Evolutionary conservation across 139 green algal species (phyloP), one percentile per base, ranked within the genome.

Genomic region (Closterium sp.): DNA sequence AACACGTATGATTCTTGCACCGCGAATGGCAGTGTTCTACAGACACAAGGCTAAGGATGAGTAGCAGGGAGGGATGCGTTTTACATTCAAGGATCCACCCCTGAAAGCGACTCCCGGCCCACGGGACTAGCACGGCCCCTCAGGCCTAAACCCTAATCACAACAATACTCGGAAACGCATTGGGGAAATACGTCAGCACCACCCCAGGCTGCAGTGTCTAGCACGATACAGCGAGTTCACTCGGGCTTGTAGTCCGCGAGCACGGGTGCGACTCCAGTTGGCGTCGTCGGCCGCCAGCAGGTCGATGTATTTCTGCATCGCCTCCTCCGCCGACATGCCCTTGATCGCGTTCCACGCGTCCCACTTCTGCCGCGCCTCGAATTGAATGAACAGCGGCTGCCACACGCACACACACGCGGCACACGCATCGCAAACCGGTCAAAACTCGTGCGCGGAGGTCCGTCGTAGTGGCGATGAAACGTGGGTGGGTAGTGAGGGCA

Each of bases 301-400:
- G 16, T 96, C 95, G n/a, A 97, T 96, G 90, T 97, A 97, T 34
- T 96, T 92, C 87, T 96, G 92, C 95, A 96, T 97, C 0, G 96
- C 96, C 85, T 97, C 96, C 83, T 97, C 95, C 36, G 94, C 96
- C 84, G 87, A 95, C 92, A 96, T 96, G 34, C 96, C 96, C 91
- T 97, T 96, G 25, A 96, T n/a, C n/a, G 90, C 90, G 85, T 91
- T 94, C 96, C 96, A 97, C 30, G 95, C 96, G 33, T 97, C 93
- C 94, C 95, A 97, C 90, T 97, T 97, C 38, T 96, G 94, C 3
- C 96, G 88, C 3, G 94, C 96, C 92, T 97, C 96, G 28, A 97
- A 69, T 84, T 97, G 94, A 33, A 97, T 90, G 21, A 94, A 94
- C 93, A 94, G 95, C 7, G 96, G 96, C 88, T 91, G 88, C 66